Evolutionary conservation across 2,329 filamentous ascomycete genomes (phyloP).

Genomic region (Chaetomiaceae sp.): DNA sequence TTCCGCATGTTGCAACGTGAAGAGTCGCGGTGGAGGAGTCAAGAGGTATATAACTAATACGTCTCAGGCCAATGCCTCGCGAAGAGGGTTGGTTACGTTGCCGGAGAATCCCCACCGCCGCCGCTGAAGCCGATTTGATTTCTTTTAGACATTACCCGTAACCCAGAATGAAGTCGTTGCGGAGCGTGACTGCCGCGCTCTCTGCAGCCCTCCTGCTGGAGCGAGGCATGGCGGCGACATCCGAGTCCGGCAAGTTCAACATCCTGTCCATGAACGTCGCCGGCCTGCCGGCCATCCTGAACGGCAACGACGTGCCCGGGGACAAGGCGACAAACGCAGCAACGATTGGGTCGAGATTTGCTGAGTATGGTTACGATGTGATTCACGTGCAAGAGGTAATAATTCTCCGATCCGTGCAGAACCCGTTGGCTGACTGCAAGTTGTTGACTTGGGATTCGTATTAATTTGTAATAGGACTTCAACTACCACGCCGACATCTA

Average conservation of each 20-base stretch:
- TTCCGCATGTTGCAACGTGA: too few species aligned
- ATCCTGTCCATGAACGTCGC: constrained; percentile 26
- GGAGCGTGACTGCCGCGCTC: not conserved
- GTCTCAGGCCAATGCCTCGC: too few species aligned
- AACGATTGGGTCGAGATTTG: constrained; percentile 53
- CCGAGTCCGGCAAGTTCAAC: constrained; percentile 15
- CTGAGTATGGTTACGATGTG: constrained; percentile 54
- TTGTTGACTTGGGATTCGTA: not conserved
- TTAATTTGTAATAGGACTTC: constrained; percentile 59
- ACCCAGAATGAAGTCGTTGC: too few species aligned
- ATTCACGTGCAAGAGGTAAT: constrained; percentile 60
- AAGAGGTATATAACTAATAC: too few species aligned
- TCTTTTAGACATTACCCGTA: too few species aligned
- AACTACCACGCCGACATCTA: constrained; percentile 63
- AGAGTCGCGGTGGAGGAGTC: too few species aligned
- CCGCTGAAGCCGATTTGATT: too few species aligned
- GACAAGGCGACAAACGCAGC: constrained; percentile 56
- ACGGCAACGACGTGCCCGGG: constrained; percentile 57
- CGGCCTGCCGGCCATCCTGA: constrained; percentile 45
- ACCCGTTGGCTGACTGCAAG: not conserved
- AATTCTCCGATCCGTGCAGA: not conserved
- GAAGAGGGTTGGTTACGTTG: too few species aligned
- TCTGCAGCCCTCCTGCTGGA: constrained; percentile 5
- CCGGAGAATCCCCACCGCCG: too few species aligned
- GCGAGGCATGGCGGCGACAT: not conserved